Percentiles rank a stretch among this genome's conserved stretches.
phyloP scores from a whole-genome alignment of 108 stramenopile species.

The Chaetoceros tenuissimus region DNA sequence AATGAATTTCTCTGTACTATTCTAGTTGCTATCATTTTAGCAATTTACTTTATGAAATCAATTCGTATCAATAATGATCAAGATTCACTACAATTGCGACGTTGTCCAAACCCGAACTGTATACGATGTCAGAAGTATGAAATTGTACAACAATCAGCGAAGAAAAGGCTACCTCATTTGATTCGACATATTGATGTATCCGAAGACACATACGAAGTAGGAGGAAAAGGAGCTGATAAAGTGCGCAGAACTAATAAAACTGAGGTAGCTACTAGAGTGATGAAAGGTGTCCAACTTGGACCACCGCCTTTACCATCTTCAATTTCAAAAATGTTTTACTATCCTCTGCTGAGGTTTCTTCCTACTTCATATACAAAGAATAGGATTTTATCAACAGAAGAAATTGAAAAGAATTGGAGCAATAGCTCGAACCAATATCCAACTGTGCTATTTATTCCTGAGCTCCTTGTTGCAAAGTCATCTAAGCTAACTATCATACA shows the following conservation, averaged over 20 bases:
- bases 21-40: too few species aligned
- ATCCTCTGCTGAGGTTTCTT: not conserved
- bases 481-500: conserved; percentile 4
- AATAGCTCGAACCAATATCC: conserved; percentile 26
- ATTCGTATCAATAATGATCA: too few species aligned
- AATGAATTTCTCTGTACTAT: too few species aligned
- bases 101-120: conserved; percentile 23
- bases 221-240: not conserved
- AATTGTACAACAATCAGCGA: conserved; percentile 11
- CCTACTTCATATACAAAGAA: too few species aligned
- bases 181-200: conserved; percentile 7
- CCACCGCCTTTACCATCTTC: not conserved
- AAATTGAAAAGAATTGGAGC: too few species aligned
- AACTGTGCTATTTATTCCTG: conserved; percentile 23
- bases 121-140: conserved; percentile 19
- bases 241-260: not conserved
- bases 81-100: too few species aligned
- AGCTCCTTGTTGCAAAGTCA: conserved; percentile 13
- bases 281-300: conserved; percentile 6
- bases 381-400: too few species aligned
- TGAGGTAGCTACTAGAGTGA: conserved; percentile 6
- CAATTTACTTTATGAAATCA: too few species aligned
- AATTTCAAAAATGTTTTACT: not conserved
- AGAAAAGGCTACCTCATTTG: conserved; percentile 14
- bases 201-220: too few species aligned